These are phyloP conservation scores for Vicia sativa DNA, from an alignment of 306 rosid genomes.

Conservation along the genomic window DNA sequence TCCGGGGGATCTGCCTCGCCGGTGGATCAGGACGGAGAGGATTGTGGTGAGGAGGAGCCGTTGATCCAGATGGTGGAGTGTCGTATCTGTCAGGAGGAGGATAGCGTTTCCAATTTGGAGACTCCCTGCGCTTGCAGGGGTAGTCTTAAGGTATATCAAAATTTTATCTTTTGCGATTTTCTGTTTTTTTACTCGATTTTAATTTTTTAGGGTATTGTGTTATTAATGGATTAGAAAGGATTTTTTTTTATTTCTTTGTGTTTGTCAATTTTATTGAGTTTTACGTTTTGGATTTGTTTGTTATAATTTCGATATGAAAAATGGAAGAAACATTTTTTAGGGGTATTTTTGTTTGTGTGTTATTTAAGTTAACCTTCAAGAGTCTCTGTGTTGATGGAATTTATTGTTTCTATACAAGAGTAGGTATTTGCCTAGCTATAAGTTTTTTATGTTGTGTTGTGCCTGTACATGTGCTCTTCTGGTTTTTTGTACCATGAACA, in stretches of 20 bases:
- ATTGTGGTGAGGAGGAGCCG: constrained; percentile 62
- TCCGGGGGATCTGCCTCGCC: constrained; percentile 42
- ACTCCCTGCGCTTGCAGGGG: constrained; percentile 93
- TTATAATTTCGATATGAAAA: not conserved
- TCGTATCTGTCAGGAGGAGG: constrained; percentile 99
- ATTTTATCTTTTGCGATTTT: not conserved
- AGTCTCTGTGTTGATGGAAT: not conserved
- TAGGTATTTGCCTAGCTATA: constrained; percentile 3
- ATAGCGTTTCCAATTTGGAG: constrained; percentile 67
- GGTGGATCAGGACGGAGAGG: constrained; percentile 41
- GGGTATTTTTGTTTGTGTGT: not conserved
- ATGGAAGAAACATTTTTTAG: not conserved
- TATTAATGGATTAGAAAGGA: not conserved
- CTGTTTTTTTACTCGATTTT: not conserved
- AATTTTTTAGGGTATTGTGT: not conserved
- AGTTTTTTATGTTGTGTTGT: not conserved
- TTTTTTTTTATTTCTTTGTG: not conserved
- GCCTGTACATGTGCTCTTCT: not conserved
- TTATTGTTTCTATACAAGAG: not conserved
- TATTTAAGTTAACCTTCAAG: not conserved
- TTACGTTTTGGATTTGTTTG: not conserved
- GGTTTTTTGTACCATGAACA: not conserved
- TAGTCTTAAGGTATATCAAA: constrained; percentile 77
- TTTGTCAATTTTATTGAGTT: not conserved
- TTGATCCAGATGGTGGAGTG: constrained; percentile 83